A percentile compares a stretch with the other conserved stretches of the same genome.
Conservation (phyloP, 441 rosid genomes). For the Aquilaria agallochum region DNA sequence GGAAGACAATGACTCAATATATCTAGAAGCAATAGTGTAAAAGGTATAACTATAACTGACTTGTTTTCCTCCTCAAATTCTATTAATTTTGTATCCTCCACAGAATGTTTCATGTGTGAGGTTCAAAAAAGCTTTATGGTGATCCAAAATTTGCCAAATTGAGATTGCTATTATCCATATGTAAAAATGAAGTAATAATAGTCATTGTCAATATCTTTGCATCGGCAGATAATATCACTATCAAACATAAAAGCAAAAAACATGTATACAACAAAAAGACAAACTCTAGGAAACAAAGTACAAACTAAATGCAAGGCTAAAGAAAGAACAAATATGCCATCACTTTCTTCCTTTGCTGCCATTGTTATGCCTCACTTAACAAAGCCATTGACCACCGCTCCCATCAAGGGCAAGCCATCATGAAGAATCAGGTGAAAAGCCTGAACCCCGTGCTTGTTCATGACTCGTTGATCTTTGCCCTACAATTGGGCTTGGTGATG, state of each 20-base stretch:
- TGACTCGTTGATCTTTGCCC: too few relatives aligned
- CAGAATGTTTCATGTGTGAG: constrained; percentile 27
- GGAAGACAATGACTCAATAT: constrained; percentile 72
- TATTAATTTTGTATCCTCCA: constrained; percentile 41
- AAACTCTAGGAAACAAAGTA: too few relatives aligned
- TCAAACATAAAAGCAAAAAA: constrained; percentile 19
- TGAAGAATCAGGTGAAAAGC: too few relatives aligned
- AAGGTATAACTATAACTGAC: constrained; percentile 55
- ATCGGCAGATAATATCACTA: constrained; percentile 31
- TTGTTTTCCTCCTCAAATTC: constrained; percentile 64
- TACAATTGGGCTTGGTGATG: too few relatives aligned
- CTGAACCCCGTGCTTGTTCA: too few relatives aligned
- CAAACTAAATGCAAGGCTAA: too few relatives aligned
- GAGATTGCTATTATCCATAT: constrained; percentile 83
- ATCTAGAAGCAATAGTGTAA: constrained; percentile 72
- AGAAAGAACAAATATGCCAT: constrained; percentile 7
- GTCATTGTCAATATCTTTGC: constrained; percentile 92
- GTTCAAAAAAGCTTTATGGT: constrained; percentile 47
- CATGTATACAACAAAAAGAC: neutral
- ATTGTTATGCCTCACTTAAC: too few relatives aligned
- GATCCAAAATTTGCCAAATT: constrained; percentile 54
- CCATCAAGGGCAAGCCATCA: too few relatives aligned
- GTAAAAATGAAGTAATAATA: constrained; percentile 81
- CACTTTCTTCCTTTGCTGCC: too few relatives aligned
- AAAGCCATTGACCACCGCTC: too few relatives aligned